phyloP scores from a whole-genome alignment of 306 rosid species.

The Nissolia schottii region DNA sequence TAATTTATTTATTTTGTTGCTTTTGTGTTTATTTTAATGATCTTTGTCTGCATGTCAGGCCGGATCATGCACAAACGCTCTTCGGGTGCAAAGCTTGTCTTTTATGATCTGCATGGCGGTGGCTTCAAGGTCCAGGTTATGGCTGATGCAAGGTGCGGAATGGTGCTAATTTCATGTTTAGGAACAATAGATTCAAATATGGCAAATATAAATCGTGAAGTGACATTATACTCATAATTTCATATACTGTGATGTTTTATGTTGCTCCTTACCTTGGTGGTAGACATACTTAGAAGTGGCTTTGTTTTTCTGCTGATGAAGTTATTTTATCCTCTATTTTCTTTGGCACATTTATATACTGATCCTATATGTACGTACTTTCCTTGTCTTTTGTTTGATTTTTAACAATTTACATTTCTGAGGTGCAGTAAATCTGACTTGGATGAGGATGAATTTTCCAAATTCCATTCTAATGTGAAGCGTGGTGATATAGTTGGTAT shows the following conservation, averaged over 20 bases:
- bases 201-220: not conserved
- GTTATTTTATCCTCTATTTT: not conserved
- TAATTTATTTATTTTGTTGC: not conserved
- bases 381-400: not conserved
- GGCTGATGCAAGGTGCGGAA: constrained; percentile 76
- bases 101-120: constrained; percentile 68
- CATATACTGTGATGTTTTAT: not conserved
- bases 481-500: constrained; percentile 86
- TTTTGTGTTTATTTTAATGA: constrained; percentile 5
- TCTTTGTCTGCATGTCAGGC: constrained; percentile 32
- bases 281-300: not conserved
- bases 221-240: no score
- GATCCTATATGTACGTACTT: not conserved
- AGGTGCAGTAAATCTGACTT: constrained; percentile 59
- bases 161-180: not conserved
- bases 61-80: constrained; percentile 65
- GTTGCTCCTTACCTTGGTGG: constrained; percentile 2
- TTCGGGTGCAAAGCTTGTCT: constrained; percentile 65
- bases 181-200: not conserved
- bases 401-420: constrained; percentile 17
- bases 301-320: not conserved
- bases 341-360: not conserved
- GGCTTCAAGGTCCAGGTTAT: constrained; percentile 76
- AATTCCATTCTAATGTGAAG: constrained; percentile 70
- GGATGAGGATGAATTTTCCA: constrained; percentile 62